Base-by-base conservation (phyloP, 805 yeast species). In the Dipodascus albidus region DNA sequence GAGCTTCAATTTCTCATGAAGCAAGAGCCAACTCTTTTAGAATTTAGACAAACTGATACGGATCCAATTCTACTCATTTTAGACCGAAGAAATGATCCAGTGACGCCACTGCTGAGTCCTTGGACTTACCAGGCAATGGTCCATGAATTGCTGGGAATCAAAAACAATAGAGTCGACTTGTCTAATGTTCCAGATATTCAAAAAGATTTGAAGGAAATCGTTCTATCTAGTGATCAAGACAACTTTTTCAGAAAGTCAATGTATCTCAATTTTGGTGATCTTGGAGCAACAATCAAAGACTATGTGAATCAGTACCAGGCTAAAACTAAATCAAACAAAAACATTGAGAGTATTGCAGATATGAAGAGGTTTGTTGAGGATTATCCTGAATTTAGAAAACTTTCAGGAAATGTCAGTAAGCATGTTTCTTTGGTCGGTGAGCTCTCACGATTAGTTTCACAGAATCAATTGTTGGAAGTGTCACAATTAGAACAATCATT, bases 61-160 rank as follows among this genome's bases (percentile, higher is more conserved):
- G 80, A 89, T 1, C 95, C 97, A 1, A 62, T 85, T 4, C 68
- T 95, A 49, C 67, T 93, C 11, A 73, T 93, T 1, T 63, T 93
- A 50, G 98, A 93, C 67, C 75, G 99, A 52, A 79, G 82, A 54
- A 85, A 80, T 62, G 99, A 93, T 68, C 97, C 99, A 1, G 74
- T 91, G 14, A 91, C 99, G 0, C 97, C 99, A 1, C 74, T 93
- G 27, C 70, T 93, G 50, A 80, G 84, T 42, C 99, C 98, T 1
- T 93, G 99, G 99, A 90, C 99, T 1, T 93, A 88, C 68, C 98
- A 91, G 65, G 86, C 96, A 1, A 91, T 93, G 98, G 87, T 93
- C 17, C 96, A 91, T 66, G 98, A 95, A 65, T 76, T 89, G 21
- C 72, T 93, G 27, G 96, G 91, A 1, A 86, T 93, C 55, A 71